These are phyloP conservation scores for Blastobotrys malaysiensis DNA, from an alignment of 1,139 yeast genomes.

Conservation along the genomic window DNA sequence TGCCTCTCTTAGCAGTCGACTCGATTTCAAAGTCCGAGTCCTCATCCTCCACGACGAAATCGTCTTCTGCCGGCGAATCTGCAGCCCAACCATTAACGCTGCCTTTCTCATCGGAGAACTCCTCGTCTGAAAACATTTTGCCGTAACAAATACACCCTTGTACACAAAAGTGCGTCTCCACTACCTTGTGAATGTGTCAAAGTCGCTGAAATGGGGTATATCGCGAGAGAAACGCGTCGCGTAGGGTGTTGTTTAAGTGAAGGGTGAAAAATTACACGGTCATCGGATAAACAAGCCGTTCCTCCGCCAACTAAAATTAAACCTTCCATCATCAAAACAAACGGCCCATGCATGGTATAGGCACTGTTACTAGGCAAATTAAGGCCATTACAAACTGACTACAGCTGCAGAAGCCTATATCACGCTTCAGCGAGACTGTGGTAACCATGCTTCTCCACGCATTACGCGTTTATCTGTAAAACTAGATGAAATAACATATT, in stretches of 20 bases:
- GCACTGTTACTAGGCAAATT: too few species aligned
- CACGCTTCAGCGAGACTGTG: too few species aligned
- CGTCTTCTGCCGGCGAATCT: constrained; percentile 13
- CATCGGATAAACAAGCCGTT: background rate
- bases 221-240: background rate
- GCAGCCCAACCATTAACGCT: background rate
- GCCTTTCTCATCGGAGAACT: background rate
- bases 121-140: background rate
- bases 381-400: too few species aligned
- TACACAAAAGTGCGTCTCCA: background rate
- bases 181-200: background rate
- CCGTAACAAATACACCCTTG: too few species aligned
- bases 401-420: too few species aligned
- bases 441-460: too few species aligned
- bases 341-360: too few species aligned
- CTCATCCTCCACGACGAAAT: constrained; percentile 12
- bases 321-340: background rate
- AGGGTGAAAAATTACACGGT: background rate
- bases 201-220: background rate
- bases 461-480: background rate
- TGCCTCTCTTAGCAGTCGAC: constrained; percentile 15
- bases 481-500: background rate
- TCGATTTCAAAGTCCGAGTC: constrained; percentile 23
- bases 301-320: background rate
- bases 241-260: background rate